Evolutionary conservation across 2,329 filamentous ascomycete species (phyloP).

Genomic region (Pseudogymnoascus sp.): DNA sequence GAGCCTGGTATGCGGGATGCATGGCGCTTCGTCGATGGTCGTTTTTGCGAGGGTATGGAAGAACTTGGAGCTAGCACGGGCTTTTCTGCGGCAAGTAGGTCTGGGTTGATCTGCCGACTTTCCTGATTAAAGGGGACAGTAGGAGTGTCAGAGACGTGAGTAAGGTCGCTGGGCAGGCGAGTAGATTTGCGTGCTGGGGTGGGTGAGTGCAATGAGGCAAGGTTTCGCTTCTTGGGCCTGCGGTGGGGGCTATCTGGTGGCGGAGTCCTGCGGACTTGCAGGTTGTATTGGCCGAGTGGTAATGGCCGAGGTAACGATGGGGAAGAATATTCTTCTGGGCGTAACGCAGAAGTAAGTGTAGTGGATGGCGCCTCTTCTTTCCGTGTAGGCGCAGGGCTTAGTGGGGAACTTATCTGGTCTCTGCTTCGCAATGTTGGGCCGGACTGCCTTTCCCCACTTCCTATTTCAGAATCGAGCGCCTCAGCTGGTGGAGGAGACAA

Average conservation of each 20-base stretch:
- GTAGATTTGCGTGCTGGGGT: neutral
- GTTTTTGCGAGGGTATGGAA: neutral
- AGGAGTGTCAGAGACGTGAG: neutral
- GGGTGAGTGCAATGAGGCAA: neutral
- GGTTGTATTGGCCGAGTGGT: neutral
- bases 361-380: neutral
- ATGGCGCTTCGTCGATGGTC: slow-evolving; percentile 21
- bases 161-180: neutral
- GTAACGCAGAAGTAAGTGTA: neutral
- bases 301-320: neutral
- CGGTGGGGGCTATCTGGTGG: neutral
- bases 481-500: neutral
- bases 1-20: neutral
- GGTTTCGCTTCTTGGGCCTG: neutral
- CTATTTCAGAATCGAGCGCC: neutral
- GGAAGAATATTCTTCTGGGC: neutral
- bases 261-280: neutral
- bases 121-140: too few species aligned
- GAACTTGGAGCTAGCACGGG: neutral
- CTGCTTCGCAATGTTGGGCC: neutral
- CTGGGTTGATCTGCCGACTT: neutral
- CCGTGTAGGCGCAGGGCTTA: neutral
- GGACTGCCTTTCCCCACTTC: neutral
- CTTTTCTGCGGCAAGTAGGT: slow-evolving; percentile 21
- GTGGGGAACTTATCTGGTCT: neutral